Percentiles rank a stretch among this genome's conserved stretches.
phyloP scores from a whole-genome alignment of 441 rosid genomes.

The Breynia disticha region DNA sequence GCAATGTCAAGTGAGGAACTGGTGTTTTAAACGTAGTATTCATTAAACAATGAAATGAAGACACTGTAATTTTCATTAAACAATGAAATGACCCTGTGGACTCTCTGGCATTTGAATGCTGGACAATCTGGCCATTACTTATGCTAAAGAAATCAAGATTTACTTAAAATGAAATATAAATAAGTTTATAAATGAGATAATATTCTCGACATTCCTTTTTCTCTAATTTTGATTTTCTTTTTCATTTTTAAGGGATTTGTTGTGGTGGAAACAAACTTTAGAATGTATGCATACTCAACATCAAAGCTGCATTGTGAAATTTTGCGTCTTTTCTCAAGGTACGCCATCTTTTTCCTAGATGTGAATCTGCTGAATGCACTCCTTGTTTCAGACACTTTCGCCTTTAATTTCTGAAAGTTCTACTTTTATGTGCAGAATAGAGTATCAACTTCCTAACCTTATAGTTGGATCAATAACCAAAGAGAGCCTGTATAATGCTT shows the following conservation, averaged over 20 bases:
- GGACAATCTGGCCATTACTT: too few species aligned
- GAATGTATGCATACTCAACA: conserved; percentile 82
- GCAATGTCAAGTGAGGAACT: too few species aligned
- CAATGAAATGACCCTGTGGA: too few species aligned
- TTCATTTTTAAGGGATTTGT: conserved; percentile 62
- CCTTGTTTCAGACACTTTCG: not conserved
- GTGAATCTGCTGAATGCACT: not conserved
- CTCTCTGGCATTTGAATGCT: too few species aligned
- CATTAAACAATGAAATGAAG: too few species aligned
- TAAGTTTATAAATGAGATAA: not conserved
- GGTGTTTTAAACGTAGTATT: too few species aligned
- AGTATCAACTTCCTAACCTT: conserved; percentile 93
- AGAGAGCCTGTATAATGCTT: conserved; percentile 83
- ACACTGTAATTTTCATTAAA: too few species aligned
- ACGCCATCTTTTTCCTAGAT: not conserved
- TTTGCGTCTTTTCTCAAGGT: conserved; percentile 89
- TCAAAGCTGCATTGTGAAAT: conserved; percentile 89
- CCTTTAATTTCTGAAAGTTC: not conserved
- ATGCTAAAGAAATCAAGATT: too few species aligned
- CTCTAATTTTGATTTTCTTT: not conserved
- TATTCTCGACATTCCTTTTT: not conserved
- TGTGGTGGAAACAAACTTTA: conserved; percentile 90
- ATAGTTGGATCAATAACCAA: conserved; percentile 81
- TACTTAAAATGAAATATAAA: not conserved
- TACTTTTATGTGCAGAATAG: conserved; percentile 48